These are phyloP conservation scores for Rhodotorula toruloides DNA, from an alignment of 768 basidiomycete species.

Conservation along the genomic window DNA sequence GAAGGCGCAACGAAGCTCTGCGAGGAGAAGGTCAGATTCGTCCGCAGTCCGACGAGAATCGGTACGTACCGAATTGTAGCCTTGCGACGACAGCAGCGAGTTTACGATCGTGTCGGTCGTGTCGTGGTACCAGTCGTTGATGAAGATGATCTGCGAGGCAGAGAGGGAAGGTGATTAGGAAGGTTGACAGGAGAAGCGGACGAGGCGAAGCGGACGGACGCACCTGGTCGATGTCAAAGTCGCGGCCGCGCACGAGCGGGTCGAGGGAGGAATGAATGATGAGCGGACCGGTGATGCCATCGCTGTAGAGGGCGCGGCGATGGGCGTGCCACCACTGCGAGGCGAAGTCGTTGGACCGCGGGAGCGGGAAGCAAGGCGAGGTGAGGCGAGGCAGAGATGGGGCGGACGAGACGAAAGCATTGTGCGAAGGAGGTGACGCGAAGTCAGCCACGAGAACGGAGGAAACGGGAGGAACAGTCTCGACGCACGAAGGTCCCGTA, in stretches of 20 bases:
- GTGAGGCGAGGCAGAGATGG: no score
- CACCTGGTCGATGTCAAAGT: conserved; percentile 43
- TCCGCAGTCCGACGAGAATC: background rate
- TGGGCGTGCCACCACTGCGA: conserved; percentile 41
- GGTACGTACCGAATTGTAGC: conserved; percentile 28
- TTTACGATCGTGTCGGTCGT: conserved; percentile 26
- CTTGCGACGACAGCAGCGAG: conserved; percentile 18
- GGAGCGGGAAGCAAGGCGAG: no score
- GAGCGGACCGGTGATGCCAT: conserved; percentile 38
- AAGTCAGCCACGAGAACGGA: background rate
- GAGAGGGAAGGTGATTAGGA: background rate
- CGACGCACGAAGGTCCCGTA: background rate
- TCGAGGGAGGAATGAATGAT: conserved; percentile 31
- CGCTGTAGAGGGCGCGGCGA: conserved; percentile 36
- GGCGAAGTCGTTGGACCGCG: no score
- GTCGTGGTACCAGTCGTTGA: conserved; percentile 28
- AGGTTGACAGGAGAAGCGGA: background rate
- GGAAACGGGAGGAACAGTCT: background rate
- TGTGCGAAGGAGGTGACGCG: no score
- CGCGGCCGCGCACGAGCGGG: conserved; percentile 39
- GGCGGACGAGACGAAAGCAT: no score
- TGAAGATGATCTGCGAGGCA: conserved; percentile 1
- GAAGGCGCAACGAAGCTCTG: conserved; percentile 11
- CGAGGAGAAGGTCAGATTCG: background rate
- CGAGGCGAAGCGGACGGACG: background rate